A percentile compares a stretch with the other conserved stretches of the same genome.
Conservation (phyloP, 177 flowering plant species). For the Vitis hybrid region DNA sequence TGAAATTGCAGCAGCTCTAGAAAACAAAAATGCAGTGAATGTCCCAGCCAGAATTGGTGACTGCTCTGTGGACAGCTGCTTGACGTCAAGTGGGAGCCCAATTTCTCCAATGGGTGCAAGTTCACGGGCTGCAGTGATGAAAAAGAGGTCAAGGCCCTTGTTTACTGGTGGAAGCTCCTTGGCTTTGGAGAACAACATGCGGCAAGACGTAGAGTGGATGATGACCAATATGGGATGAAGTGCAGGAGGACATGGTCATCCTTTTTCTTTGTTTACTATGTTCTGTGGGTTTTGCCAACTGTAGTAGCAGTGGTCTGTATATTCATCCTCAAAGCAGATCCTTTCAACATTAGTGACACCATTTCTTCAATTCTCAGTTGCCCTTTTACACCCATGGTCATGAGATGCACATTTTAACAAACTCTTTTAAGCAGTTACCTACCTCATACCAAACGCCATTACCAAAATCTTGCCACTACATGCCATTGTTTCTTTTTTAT, state of each 20-base stretch:
- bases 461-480: too few relatives aligned
- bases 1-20: slow-evolving; percentile 44
- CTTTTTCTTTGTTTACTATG: slow-evolving; percentile 1
- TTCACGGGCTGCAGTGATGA: slow-evolving; percentile 41
- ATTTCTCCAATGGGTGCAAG: slow-evolving; percentile 42
- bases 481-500: too few relatives aligned
- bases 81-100: slow-evolving; percentile 64
- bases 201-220: slow-evolving; percentile 67
- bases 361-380: not conserved
- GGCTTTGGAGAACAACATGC: slow-evolving; percentile 40
- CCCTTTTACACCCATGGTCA: too few relatives aligned
- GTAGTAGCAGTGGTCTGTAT: slow-evolving; percentile 28
- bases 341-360: slow-evolving; percentile 3
- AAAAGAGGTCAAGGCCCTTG: slow-evolving; percentile 69
- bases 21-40: slow-evolving; percentile 35
- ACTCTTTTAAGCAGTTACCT: too few relatives aligned
- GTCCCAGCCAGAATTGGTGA: slow-evolving; percentile 48
- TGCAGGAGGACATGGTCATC: slow-evolving; percentile 6
- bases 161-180: slow-evolving; percentile 44
- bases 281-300: slow-evolving; percentile 1
- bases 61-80: slow-evolving; percentile 74
- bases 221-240: slow-evolving; percentile 44
- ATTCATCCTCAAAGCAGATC: slow-evolving; percentile 26
- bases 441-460: too few relatives aligned
- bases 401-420: too few relatives aligned